Evolutionary conservation across 2,329 filamentous ascomycete genomes (phyloP), one percentile per base, ranked within the genome.

Genomic region (Fusarium sp.): DNA sequence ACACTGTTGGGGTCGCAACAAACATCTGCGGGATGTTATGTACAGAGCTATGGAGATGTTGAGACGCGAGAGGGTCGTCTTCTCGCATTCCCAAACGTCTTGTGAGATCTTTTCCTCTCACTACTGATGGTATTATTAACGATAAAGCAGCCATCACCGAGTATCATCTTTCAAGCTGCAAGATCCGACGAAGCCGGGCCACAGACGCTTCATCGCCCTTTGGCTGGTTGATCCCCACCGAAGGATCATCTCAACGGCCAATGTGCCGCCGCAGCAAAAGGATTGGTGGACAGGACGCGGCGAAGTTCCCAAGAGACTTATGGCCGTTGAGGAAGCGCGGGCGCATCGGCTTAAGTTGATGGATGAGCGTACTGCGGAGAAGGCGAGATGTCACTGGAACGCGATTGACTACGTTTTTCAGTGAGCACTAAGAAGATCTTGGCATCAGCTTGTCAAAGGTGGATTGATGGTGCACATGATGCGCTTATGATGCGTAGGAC

Each of bases 181-280:
- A 13, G 45, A 62, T 35, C 44, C 62, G 1, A 57, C 45, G 5
- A 62, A 62, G 30, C 41, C 57, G 6, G 37, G 63, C 0, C 45
- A 67, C 3, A 46, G 50, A 14, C 45, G 26, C 1, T 67, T 62
- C 10, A 49, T 67, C 3, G 50, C 41, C 0, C 40, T 62, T 11
- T 68, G 45, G 56, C 41, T 68, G 2, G n/a, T 41, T 8, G 63
- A 67, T 11, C 57, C 63, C 26, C 40, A 56, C 8, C n/a, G 7
- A 4, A 41, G 56, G n/a, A 40, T 57, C 10, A 17, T 57, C 7
- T 53, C 45, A 1, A 61, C 62, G 2, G 55, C 33, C 4, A 55
- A 67, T 7, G 35, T 67, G 3, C 44, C 62, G 8, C 55, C 49
- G 2, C 55, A 56, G 5, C 49, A 52, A 23, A 32, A 14, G 14